These are phyloP conservation scores for Metarhizium anisopliae DNA, from an alignment of 2,329 filamentous ascomycete genomes.

Conservation along the genomic window DNA sequence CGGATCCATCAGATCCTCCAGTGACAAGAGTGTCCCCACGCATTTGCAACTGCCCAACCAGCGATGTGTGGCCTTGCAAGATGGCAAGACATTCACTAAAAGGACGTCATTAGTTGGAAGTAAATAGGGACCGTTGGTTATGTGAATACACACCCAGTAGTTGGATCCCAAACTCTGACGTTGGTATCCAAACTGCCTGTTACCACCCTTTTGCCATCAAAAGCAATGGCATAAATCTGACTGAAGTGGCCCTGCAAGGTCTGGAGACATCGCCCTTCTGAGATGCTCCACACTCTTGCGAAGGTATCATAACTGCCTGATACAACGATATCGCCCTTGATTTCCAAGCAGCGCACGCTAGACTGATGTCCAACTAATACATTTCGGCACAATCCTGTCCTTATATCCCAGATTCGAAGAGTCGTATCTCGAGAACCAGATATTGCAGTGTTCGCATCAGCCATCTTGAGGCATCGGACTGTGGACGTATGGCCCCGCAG, in stretches of 20 bases:
- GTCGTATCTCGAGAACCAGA: slow-evolving; percentile 95
- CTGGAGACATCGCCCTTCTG: slow-evolving; percentile 82
- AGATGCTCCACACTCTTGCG: slow-evolving; percentile 95
- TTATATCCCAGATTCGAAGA: slow-evolving; percentile 88
- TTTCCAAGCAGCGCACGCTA: slow-evolving; percentile 89
- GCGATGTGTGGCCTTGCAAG: slow-evolving; percentile 90
- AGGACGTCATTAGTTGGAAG: background rate
- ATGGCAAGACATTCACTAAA: slow-evolving; percentile 72
- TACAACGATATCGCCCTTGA: slow-evolving; percentile 94
- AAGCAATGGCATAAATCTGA: slow-evolving; percentile 97
- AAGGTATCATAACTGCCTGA: slow-evolving; percentile 97
- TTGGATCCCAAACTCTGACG: slow-evolving; percentile 92
- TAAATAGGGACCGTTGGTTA: background rate
- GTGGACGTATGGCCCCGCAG: slow-evolving; percentile 93
- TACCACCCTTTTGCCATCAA: slow-evolving; percentile 86
- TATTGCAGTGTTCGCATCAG: slow-evolving; percentile 85
- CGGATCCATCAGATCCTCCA: slow-evolving; percentile 90
- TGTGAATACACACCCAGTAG: slow-evolving; percentile 57
- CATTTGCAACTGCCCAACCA: slow-evolving; percentile 95
- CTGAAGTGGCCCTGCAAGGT: slow-evolving; percentile 93
- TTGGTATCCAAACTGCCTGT: slow-evolving; percentile 96
- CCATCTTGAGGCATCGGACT: slow-evolving; percentile 96
- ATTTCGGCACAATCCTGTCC: slow-evolving; percentile 78
- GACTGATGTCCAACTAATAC: slow-evolving; percentile 92
- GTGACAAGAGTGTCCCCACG: slow-evolving; percentile 90